Conservation (phyloP, 139 green algal genomes). For the Coccomyxa sp. region DNA sequence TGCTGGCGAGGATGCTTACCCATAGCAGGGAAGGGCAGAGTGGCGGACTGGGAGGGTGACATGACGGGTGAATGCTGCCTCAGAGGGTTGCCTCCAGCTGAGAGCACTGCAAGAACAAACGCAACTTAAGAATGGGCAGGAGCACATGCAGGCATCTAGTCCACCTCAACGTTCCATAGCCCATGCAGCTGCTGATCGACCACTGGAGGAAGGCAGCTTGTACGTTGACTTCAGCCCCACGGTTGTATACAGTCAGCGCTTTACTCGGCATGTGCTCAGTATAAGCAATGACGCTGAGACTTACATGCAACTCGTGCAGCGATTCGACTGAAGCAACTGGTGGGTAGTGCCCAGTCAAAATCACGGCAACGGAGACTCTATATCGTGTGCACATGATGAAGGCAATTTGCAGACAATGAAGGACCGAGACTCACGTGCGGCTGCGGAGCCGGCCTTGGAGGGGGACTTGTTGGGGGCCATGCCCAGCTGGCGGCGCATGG, state of each 20-base stretch:
- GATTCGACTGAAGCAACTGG: too few species aligned
- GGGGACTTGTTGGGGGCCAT: slow-evolving; percentile 1
- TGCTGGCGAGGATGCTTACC: background rate
- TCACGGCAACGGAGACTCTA: background rate
- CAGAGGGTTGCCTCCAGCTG: background rate
- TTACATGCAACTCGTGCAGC: background rate
- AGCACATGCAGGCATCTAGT: too few species aligned
- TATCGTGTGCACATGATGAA: background rate
- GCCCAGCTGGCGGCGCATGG: slow-evolving; percentile 13
- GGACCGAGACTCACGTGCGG: background rate
- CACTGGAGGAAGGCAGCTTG: too few species aligned
- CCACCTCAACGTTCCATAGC: too few species aligned
- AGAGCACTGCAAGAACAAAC: background rate
- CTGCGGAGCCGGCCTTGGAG: background rate
- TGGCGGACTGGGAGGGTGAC: background rate
- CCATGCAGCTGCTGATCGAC: too few species aligned
- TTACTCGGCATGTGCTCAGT: background rate
- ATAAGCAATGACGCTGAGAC: background rate
- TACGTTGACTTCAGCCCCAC: too few species aligned
- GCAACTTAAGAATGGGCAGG: too few species aligned
- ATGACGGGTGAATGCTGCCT: background rate
- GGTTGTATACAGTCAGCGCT: too few species aligned
- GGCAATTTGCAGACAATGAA: background rate
- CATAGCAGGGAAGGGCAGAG: background rate
- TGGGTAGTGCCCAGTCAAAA: too few species aligned